Base-by-base conservation (phyloP, 345 rosid genomes). In the Eucalyptus brandiana region DNA sequence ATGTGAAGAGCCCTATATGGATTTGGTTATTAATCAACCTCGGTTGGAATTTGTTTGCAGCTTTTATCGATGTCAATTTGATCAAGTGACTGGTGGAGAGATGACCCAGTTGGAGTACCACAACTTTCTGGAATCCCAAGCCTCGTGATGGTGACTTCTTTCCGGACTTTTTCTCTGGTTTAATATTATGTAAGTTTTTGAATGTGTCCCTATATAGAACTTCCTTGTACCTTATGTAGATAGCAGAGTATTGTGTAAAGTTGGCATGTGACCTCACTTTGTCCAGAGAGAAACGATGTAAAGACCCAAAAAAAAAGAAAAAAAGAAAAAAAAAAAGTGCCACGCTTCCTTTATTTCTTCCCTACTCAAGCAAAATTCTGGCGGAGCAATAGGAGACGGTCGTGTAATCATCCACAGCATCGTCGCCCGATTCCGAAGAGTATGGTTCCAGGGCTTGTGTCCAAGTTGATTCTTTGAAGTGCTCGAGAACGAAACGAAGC, bases 11-110 rank as follows among this genome's bases (percentile, higher is more conserved):
- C 48, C 8, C 9, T 67, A 76, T 45, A 30, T 48, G 13, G 37
- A 67, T 45, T 47, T 8, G 26, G 86, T 9, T 88, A 24, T 21
- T 72, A 80, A 87, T 76, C 72, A n/a, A 80, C 24, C 60, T 47
- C 48, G 34, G 60, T 50, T 40, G 49, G 85, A 72, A 86, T 91
- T 85, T 90, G 86, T 19, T 87, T 93, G 95, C 97, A 97, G 99
- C 93, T 95, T 98, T 93, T 95, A 96, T 91, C 92, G 98, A 87
- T 98, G 99, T 89, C 93, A 96, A 90, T 98, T 96, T 91, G 99
- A 98, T 90, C 98, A 99, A 3, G 95, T 92, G 88, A 92, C 90
- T 67, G 99, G 99, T 7, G 99, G 99, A 87, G 99, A 97, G 94
- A 98, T 98, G 99, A 92, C 94, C 18, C 98, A 95, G 93, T 91